Evolutionary conservation across 495 filamentous ascomycete species (phyloP), one percentile per base, ranked within the genome.

Genomic region (Neurospora terricola): DNA sequence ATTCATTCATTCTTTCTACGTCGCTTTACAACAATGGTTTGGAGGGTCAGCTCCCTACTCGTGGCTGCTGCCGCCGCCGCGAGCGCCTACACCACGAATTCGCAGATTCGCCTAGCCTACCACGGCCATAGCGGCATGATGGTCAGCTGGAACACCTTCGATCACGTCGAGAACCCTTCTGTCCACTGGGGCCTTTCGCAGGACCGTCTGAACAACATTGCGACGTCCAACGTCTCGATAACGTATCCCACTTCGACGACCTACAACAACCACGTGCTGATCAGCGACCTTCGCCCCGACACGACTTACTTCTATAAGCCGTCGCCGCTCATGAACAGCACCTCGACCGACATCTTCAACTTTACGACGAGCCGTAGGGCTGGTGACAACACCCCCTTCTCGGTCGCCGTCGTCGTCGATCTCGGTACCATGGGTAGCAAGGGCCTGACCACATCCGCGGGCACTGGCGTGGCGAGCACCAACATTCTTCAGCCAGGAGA

Each of bases 241-340:
- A 88, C 86, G 0, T 89, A 88, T 70, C 54, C 73, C 10, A 85
- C 86, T 9, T 87, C 86, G 4, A 80, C 81, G 8, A 89, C 87
- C 0, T 88, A 83, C 75, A 86, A 86, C 37, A 87, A 87, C 75
- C 81, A 81, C 11, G 87, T 86, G 0, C 69, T 78, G 2, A 70
- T 89, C 70, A 81, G 72, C 4, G 82, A 77, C 5, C 79, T 88
- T 14, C 71, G 77, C 2, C 83, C 86, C 0, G 83, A 85, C 16
- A 88, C 85, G 1, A 81, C 77, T 4, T 89, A 89, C 77, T 87
- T 84, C 77, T 89, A 88, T 74, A 77, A 73, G 54, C 78, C 80
- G 3, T 42, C 12, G 27, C 43, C 21, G n/a, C 21, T 59, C 12
- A 38, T 68, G 40, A 48, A 48, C 10, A 69, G 37, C 16, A 73